Evolutionary conservation across 345 rosid genomes (phyloP).

Genomic region (Lepidium didymum): DNA sequence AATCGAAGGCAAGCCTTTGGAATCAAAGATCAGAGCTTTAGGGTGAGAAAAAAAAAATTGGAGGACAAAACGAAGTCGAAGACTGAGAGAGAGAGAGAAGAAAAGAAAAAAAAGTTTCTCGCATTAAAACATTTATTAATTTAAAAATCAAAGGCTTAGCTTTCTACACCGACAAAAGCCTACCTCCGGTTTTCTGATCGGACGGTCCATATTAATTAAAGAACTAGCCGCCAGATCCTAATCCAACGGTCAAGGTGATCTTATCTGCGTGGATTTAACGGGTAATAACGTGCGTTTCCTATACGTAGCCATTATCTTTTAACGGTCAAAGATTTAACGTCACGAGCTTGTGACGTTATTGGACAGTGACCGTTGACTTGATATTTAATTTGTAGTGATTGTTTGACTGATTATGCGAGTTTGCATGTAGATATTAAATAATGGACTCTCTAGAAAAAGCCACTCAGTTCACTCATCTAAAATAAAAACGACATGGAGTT

Average conservation of each 20-base stretch:
- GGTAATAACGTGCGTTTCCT: slow-evolving; percentile 8
- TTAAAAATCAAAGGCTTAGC: background rate
- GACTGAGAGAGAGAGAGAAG: background rate
- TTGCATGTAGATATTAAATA: background rate
- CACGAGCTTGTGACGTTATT: slow-evolving; percentile 11
- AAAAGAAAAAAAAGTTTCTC: background rate
- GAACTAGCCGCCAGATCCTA: slow-evolving; percentile 25
- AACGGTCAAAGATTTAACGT: background rate
- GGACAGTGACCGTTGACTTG: slow-evolving; percentile 18
- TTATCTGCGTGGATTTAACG: slow-evolving; percentile 9
- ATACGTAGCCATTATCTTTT: background rate
- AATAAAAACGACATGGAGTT: background rate
- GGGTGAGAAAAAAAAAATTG: slow-evolving; percentile 1
- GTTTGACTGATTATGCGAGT: background rate
- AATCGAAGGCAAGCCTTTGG: background rate
- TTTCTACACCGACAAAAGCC: slow-evolving; percentile 21
- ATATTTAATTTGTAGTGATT: background rate
- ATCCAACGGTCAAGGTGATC: slow-evolving; percentile 16
- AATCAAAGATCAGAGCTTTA: slow-evolving; percentile 9
- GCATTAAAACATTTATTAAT: background rate
- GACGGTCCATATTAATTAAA: slow-evolving; percentile 6
- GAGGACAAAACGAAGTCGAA: slow-evolving; percentile 10
- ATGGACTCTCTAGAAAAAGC: slow-evolving; percentile 7
- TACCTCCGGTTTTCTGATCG: slow-evolving; percentile 9
- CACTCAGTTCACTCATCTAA: background rate